Evolutionary conservation across 345 rosid species (phyloP).

Genomic region (Gossypium turneri): DNA sequence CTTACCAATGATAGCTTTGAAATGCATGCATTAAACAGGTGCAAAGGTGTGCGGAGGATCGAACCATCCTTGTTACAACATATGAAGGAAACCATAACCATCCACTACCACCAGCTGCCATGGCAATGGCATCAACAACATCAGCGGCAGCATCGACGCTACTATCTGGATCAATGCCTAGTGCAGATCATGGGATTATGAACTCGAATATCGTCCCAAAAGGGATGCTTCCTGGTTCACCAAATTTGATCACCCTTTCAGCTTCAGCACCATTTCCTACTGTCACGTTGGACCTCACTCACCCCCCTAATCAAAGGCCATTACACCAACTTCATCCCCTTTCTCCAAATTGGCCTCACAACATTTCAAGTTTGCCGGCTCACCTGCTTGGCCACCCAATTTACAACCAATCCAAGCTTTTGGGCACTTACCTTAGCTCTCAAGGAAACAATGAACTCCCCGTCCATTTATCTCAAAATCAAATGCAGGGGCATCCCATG

Average conservation of each 20-base stretch:
- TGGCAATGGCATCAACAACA: constrained; percentile 54
- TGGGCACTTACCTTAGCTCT: constrained; percentile 21
- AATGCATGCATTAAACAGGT: constrained; percentile 24
- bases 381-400: constrained; percentile 7
- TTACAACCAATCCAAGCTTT: constrained; percentile 28
- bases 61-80: constrained; percentile 37
- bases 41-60: constrained; percentile 47
- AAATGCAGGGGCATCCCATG: background rate
- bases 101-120: constrained; percentile 49
- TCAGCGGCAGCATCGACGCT: constrained; percentile 47
- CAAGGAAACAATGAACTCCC: constrained; percentile 6
- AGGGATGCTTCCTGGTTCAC: constrained; percentile 8
- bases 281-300: constrained; percentile 31
- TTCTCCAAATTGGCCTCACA: constrained; percentile 6
- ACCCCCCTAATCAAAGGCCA: background rate
- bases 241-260: constrained; percentile 24
- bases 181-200: constrained; percentile 25
- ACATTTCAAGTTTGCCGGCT: background rate
- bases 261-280: constrained; percentile 37
- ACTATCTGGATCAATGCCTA: constrained; percentile 45
- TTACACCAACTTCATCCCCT: constrained; percentile 7
- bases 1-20: background rate
- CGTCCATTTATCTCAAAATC: constrained; percentile 6
- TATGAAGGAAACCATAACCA: constrained; percentile 57
- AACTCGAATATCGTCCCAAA: constrained; percentile 13